Conservation (phyloP, 306 rosid genomes). For the Begonia peltatifolia region DNA sequence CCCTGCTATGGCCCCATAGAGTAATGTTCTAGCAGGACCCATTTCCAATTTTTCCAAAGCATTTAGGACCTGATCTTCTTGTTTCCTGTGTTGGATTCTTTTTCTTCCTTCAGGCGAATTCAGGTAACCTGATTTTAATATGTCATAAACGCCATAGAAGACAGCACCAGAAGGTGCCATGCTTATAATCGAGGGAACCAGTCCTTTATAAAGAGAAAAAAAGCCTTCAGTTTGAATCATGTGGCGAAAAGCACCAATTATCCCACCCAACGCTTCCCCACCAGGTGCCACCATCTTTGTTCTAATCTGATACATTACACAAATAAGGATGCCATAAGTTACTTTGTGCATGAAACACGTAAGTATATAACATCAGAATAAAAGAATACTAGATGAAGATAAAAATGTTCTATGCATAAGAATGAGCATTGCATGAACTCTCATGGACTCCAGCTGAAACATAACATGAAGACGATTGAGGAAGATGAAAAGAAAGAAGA, state of each 20-base stretch:
- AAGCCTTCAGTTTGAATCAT: constrained; percentile 89
- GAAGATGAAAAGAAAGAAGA: neutral
- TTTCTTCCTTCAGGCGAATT: constrained; percentile 84
- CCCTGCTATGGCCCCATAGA: constrained; percentile 84
- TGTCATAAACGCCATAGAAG: constrained; percentile 86
- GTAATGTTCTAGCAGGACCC: constrained; percentile 66
- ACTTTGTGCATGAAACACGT: neutral
- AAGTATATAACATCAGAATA: neutral
- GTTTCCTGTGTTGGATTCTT: constrained; percentile 48
- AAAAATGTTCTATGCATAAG: too few relatives aligned
- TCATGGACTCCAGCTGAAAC: too few relatives aligned
- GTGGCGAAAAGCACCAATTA: constrained; percentile 64
- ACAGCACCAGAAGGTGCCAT: constrained; percentile 99
- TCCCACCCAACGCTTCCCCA: constrained; percentile 93
- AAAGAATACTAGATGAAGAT: neutral
- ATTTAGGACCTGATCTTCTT: constrained; percentile 55
- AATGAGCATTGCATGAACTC: too few relatives aligned
- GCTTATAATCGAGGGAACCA: constrained; percentile 77
- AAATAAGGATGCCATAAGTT: neutral
- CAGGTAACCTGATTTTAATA: constrained; percentile 66
- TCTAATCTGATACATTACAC: constrained; percentile 44
- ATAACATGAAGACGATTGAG: too few relatives aligned
- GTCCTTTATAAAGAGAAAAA: constrained; percentile 92
- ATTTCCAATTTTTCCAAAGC: constrained; percentile 85
- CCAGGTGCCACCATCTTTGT: constrained; percentile 92